Base-by-base conservation (phyloP, 192 early-diverging fungal species). In the Cetraspora pellucida region DNA sequence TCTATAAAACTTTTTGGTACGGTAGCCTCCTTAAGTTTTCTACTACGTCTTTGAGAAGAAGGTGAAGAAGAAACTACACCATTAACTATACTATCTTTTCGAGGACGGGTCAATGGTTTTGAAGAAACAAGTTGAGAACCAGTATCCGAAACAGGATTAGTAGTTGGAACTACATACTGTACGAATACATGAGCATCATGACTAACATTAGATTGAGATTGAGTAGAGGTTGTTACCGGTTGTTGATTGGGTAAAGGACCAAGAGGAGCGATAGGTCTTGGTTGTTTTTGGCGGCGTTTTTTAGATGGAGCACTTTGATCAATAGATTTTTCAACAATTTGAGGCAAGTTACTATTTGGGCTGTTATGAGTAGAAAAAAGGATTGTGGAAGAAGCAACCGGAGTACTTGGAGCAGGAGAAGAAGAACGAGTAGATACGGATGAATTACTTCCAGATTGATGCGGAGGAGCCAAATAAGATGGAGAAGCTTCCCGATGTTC, bases 391-490 rank as follows among this genome's bases (percentile, higher is more conserved):
- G 65, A 47, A 25, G 44, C 63, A 9, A 65, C 10, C 4, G 63
- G 63, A 43, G 63, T 65, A 37, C 30, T 65, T 19, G 66, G 66
- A 14, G 21, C 45, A 5, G 66, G 66, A 27, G 66, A 68, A 45
- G 66, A 49, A 10, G 66, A 68, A 25, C 66, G 11, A 49, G 66
- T 68, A 6, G 66, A 68, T 25, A 68, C 66, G 3, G 43, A 47
- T 0, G 66, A 68, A 68, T 68, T 68, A 27, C 45, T 68, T 68
- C 45, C 66, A 27, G 66, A 68, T 37, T 68, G 66, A 49, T 68
- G 66, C 45, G 66, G 66, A 25, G 66, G 46, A 8, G n/a, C 66
- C 25, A 68, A 68, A 49, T 68, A 45, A 67, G 17, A 46, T 1
- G 66, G 66, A 17, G 66, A 47, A 49, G 66, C 25, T 68, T 68